These are phyloP conservation scores for Globisporangium radiosum DNA, from an alignment of 352 stramenopile genomes.

Conservation along the genomic window DNA sequence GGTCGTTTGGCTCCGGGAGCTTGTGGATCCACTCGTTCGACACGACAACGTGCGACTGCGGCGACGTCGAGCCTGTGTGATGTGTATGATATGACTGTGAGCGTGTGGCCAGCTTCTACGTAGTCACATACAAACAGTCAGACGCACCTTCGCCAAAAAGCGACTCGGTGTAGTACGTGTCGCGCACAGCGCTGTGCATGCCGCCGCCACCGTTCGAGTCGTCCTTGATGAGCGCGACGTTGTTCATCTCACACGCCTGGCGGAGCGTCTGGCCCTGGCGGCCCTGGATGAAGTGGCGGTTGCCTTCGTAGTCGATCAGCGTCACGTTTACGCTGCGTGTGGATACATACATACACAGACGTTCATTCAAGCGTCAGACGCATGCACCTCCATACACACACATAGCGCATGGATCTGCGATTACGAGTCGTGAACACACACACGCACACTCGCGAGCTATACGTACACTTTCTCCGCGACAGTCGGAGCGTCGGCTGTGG, in stretches of 20 bases:
- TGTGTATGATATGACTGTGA: too few relatives aligned
- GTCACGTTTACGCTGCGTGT: slow-evolving; percentile 67
- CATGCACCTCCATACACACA: not conserved
- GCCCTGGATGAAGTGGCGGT: slow-evolving; percentile 79
- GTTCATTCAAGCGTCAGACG: too few relatives aligned
- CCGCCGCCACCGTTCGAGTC: slow-evolving; percentile 81
- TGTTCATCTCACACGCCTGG: slow-evolving; percentile 78
- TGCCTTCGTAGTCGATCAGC: slow-evolving; percentile 84
- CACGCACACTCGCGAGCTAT: too few relatives aligned
- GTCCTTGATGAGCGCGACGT: slow-evolving; percentile 72
- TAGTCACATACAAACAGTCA: not conserved
- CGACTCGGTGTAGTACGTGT: slow-evolving; percentile 82
- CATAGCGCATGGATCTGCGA: not conserved
- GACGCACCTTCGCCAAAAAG: slow-evolving; percentile 75
- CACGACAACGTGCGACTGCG: slow-evolving; percentile 83
- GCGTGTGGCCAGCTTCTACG: too few relatives aligned
- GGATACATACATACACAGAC: too few relatives aligned
- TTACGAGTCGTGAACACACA: not conserved
- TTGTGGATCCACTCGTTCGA: slow-evolving; percentile 86
- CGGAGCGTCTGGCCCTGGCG: slow-evolving; percentile 77
- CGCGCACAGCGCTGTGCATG: slow-evolving; percentile 47
- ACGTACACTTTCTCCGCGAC: slow-evolving; percentile 63
- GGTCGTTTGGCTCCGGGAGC: slow-evolving; percentile 52
- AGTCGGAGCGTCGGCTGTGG: slow-evolving; percentile 25
- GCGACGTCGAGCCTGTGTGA: slow-evolving; percentile 44